Evolutionary conservation across 2,329 filamentous ascomycete genomes (phyloP).

Genomic region (Pseudomassariella vexata): DNA sequence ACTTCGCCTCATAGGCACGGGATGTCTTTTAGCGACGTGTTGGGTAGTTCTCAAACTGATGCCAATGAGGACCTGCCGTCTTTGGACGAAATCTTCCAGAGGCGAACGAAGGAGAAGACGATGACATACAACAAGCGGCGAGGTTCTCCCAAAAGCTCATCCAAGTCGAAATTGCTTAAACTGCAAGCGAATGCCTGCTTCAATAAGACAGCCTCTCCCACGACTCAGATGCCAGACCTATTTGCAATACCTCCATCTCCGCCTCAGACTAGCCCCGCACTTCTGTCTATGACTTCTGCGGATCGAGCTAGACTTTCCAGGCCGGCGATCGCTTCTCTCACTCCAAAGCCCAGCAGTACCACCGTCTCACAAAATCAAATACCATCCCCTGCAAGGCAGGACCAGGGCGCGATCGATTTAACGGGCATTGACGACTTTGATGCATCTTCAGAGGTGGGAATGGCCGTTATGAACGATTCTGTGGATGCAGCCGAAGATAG

Average conservation of each 20-base stretch:
- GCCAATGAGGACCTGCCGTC: constrained; percentile 26
- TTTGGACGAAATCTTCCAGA: constrained; percentile 21
- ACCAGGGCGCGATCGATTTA: constrained; percentile 18
- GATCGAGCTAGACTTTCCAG: constrained; percentile 9
- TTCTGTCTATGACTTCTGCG: constrained; percentile 11
- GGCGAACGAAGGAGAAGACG: constrained; percentile 13
- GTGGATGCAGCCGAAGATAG: constrained; percentile 27
- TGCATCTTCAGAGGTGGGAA: constrained; percentile 9
- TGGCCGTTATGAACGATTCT: constrained; percentile 17
- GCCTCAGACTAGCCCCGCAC: constrained; percentile 29
- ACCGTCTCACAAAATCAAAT: constrained; percentile 18
- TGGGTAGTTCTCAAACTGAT: constrained; percentile 21
- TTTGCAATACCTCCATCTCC: constrained; percentile 34
- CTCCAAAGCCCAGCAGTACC: constrained; percentile 22
- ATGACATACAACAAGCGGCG: constrained; percentile 15
- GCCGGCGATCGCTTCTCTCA: constrained; percentile 10
- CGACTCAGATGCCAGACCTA: constrained; percentile 13
- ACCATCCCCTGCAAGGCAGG: constrained; percentile 15
- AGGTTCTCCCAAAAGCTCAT: constrained; percentile 19
- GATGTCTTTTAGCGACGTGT: constrained; percentile 2
- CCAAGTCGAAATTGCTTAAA: constrained; percentile 17
- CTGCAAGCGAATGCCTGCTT: constrained; percentile 9
- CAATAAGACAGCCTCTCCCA: constrained; percentile 9
- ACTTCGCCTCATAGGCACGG: constrained; percentile 7
- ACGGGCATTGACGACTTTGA: constrained; percentile 14